Evolutionary conservation across 345 rosid genomes (phyloP).

Genomic region (Citrus glauca): DNA sequence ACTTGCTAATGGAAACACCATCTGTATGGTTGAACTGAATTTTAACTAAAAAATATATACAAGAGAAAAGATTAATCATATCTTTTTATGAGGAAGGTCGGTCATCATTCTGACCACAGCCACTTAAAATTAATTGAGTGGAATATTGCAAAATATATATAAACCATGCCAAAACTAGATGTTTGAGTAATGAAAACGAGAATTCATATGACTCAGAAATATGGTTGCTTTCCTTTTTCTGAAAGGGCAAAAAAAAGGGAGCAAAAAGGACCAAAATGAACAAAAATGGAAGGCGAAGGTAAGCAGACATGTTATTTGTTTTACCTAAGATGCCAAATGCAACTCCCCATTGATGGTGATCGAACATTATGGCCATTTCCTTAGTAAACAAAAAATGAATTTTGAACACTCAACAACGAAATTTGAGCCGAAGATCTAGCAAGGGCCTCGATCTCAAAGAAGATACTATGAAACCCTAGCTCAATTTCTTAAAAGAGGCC

Average conservation of each 20-base stretch:
- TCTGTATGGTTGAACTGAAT: neutral
- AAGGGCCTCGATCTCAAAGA: neutral
- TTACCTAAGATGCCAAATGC: constrained; percentile 78
- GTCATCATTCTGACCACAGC: neutral
- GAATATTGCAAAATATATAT: neutral
- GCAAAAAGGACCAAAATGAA: neutral
- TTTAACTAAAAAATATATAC: neutral
- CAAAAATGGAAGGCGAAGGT: neutral
- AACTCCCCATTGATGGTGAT: constrained; percentile 34
- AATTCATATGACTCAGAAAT: no score
- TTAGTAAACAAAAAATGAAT: neutral
- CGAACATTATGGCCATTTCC: constrained; percentile 32
- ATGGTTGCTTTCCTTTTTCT: neutral
- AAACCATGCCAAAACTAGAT: neutral
- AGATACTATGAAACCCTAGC: neutral
- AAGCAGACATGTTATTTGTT: neutral
- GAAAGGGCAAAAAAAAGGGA: neutral
- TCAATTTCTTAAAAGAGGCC: neutral
- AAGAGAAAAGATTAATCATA: neutral
- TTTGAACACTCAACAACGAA: neutral
- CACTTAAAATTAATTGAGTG: neutral
- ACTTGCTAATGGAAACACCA: neutral
- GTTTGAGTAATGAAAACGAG: neutral
- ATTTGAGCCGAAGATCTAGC: constrained; percentile 9
- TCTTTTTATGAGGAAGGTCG: constrained; percentile 3